These are phyloP conservation scores for Alternaria sp. DNA, from an alignment of 2,329 filamentous ascomycete genomes.

Conservation along the genomic window DNA sequence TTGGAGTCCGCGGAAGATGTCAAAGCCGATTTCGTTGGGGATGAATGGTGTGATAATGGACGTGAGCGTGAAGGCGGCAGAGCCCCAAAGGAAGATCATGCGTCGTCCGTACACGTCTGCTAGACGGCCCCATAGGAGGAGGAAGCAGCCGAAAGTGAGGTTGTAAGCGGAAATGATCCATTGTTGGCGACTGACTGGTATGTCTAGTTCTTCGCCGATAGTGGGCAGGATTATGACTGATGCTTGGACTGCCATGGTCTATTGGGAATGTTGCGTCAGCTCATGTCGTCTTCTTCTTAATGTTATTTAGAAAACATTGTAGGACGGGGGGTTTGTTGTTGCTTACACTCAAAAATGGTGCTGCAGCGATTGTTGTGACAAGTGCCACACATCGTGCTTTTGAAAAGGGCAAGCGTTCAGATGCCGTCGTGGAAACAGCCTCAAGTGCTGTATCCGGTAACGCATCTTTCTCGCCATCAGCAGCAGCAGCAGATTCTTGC, in stretches of 20 bases:
- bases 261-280: too few species aligned
- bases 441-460: neutral
- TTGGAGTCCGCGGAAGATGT: conserved; percentile 71
- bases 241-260: conserved; percentile 66
- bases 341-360: conserved; percentile 46
- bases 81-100: conserved; percentile 70
- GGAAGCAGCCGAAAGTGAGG: conserved; percentile 72
- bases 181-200: conserved; percentile 67
- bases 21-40: conserved; percentile 72
- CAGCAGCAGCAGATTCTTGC: neutral
- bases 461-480: conserved; percentile 3
- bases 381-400: conserved; percentile 42
- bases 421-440: conserved; percentile 10
- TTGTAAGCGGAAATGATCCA: conserved; percentile 74
- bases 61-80: conserved; percentile 68
- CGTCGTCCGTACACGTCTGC: conserved; percentile 73
- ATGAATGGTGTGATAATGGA: conserved; percentile 70
- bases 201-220: conserved; percentile 64
- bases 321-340: too few species aligned
- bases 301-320: neutral
- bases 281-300: too few species aligned
- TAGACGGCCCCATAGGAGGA: conserved; percentile 72
- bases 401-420: conserved; percentile 37
- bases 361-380: conserved; percentile 37
- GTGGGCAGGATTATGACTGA: conserved; percentile 70